Base-by-base conservation (phyloP, 495 filamentous ascomycete genomes). In the Apodospora peruviana region DNA sequence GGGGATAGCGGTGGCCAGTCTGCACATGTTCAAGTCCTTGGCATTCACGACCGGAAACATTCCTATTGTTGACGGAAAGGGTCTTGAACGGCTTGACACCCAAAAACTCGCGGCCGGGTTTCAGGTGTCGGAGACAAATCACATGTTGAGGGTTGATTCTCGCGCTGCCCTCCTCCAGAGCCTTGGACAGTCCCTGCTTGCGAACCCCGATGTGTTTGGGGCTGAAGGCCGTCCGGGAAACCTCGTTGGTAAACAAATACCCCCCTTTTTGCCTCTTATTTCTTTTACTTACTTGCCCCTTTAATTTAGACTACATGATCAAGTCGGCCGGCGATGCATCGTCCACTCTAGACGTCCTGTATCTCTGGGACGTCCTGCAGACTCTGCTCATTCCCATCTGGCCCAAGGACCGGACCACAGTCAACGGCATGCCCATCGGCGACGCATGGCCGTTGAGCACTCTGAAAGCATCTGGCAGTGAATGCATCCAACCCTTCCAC, bases 21-120 rank as follows among this genome's bases (percentile, higher is more conserved):
- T 81, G 22, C 74, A 81, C 57, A 82, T 82, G 79, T 81, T 81
- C 53, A 67, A 75, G 41, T 57, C 64, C 7, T 80, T 81, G 51
- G 68, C 67, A 5, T 50, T 20, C 40, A 47, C 19, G 27, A 20
- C 22, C 25, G 63, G 39, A 23, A 29, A 11, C 12, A 42, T 36
- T 18, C 32, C 10, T 51, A 47, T 37, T 50, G 47, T 25, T 52
- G 59, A 52, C 32, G 44, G 45, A 32, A 43, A 17, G 27, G 29
- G 44, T 5, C 32, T 47, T 10, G 29, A 18, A 10, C 27, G 18
- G 5, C 44, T 41, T 1, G n/a, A 42, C 2, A 20, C 19, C 10
- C 20, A 29, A 41, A 17, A 19, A 8, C 29, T 36, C 20, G 12
- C 18, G 2, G 55, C 58, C 24, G 65, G 64, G 8, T 67, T 79